These are phyloP conservation scores for Solanum boliviense DNA, from an alignment of 257 asterid species.

Conservation along the genomic window DNA sequence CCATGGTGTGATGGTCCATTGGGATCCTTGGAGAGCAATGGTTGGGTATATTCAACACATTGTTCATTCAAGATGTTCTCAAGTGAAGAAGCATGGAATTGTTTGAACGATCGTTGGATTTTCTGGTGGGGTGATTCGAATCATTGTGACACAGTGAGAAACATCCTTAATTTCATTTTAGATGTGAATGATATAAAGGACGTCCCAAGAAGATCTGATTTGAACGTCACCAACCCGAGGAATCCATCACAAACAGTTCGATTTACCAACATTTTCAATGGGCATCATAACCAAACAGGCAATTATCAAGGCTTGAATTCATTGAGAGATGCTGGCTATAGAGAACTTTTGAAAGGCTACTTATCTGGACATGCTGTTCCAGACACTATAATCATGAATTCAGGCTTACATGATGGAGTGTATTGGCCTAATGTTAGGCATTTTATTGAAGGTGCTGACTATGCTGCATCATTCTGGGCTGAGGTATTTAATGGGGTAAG, in stretches of 20 bases:
- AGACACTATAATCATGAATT: conserved; percentile 69
- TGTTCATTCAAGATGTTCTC: conserved; percentile 69
- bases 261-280: conserved; percentile 80
- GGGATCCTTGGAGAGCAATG: conserved; percentile 74
- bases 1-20: conserved; percentile 81
- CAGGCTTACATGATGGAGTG: conserved; percentile 85
- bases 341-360: conserved; percentile 37
- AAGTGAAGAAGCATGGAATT: conserved; percentile 50
- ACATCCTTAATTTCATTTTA: conserved; percentile 58
- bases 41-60: conserved; percentile 90
- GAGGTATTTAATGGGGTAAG: conserved; percentile 40
- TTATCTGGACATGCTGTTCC: conserved; percentile 51
- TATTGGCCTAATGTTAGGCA: conserved; percentile 51
- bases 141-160: conserved; percentile 78
- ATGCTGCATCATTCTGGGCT: conserved; percentile 71
- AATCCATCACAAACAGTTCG: conserved; percentile 54
- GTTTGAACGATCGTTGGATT: conserved; percentile 61
- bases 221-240: conserved; percentile 65
- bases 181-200: conserved; percentile 26
- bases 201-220: conserved; percentile 64
- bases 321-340: conserved; percentile 33
- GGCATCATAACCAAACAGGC: conserved; percentile 49
- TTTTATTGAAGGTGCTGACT: conserved; percentile 60
- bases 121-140: conserved; percentile 99
- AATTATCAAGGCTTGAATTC: conserved; percentile 78